phyloP scores from a whole-genome alignment of 768 basidiomycete species.

The Cystofilobasidium macerans region DNA sequence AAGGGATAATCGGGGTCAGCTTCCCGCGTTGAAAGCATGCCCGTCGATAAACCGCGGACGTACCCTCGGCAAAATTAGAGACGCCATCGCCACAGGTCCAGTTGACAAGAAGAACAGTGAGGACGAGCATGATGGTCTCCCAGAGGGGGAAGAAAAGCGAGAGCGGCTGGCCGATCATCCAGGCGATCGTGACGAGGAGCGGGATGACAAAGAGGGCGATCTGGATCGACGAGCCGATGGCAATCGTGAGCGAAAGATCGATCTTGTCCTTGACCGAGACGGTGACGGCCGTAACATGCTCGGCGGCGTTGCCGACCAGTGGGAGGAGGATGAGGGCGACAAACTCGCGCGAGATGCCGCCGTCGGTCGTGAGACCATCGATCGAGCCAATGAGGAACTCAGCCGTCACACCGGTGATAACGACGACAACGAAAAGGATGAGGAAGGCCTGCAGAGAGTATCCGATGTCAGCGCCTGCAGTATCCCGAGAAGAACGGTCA shows the following conservation, averaged over 20 bases:
- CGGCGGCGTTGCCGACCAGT: slow-evolving; percentile 22
- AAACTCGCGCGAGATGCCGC: slow-evolving; percentile 20
- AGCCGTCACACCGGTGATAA: slow-evolving; percentile 33
- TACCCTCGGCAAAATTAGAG: slow-evolving; percentile 47
- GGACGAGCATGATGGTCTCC: slow-evolving; percentile 34
- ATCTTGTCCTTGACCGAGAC: slow-evolving; percentile 29
- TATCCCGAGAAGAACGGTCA: neutral
- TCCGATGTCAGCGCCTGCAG: neutral
- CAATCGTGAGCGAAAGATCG: slow-evolving; percentile 29
- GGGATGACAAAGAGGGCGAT: slow-evolving; percentile 36
- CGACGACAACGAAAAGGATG: slow-evolving; percentile 32
- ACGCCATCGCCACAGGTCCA: slow-evolving; percentile 33
- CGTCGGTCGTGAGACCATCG: slow-evolving; percentile 28
- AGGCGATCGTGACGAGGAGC: slow-evolving; percentile 33
- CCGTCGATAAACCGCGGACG: too few species aligned
- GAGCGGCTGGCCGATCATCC: slow-evolving; percentile 37
- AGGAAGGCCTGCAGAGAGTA: slow-evolving; percentile 23
- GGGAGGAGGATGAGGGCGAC: slow-evolving; percentile 24
- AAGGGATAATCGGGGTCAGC: too few species aligned
- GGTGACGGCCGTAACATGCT: slow-evolving; percentile 27
- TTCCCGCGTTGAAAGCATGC: too few species aligned
- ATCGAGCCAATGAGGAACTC: slow-evolving; percentile 21
- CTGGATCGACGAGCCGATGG: slow-evolving; percentile 35
- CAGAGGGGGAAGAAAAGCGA: slow-evolving; percentile 35
- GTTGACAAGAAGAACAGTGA: slow-evolving; percentile 35